Evolutionary conservation across 257 asterid species (phyloP).

Genomic region (Cordia subcordata): DNA sequence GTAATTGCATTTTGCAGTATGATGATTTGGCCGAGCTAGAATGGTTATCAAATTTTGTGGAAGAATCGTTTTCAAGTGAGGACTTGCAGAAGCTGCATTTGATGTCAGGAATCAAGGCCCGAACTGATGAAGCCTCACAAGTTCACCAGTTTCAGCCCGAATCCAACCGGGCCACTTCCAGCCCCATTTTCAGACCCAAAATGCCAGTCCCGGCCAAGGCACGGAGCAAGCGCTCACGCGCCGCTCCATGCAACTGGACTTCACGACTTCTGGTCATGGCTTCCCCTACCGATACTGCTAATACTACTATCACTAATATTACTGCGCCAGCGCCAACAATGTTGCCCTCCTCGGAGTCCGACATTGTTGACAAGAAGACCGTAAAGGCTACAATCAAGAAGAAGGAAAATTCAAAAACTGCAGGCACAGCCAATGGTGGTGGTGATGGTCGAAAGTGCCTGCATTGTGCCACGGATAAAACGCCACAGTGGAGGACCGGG

Average conservation of each 20-base stretch:
- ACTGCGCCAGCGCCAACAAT: constrained; percentile 3
- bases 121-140: constrained; percentile 25
- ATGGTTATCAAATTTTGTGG: constrained; percentile 81
- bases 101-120: constrained; percentile 54
- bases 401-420: constrained; percentile 32
- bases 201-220: constrained; percentile 79
- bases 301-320: not conserved
- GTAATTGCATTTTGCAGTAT: constrained; percentile 32
- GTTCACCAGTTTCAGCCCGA: constrained; percentile 49
- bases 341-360: constrained; percentile 56
- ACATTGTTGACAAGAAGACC: constrained; percentile 25
- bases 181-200: constrained; percentile 36
- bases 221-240: constrained; percentile 92
- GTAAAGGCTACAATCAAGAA: constrained; percentile 22
- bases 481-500: constrained; percentile 97
- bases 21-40: constrained; percentile 89
- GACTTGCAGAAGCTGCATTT: constrained; percentile 64
- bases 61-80: constrained; percentile 76
- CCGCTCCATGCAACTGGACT: constrained; percentile 78
- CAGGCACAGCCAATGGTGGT: constrained; percentile 26
- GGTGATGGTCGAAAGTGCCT: constrained; percentile 80
- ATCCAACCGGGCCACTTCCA: constrained; percentile 20
- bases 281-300: constrained; percentile 10
- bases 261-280: constrained; percentile 65
- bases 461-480: constrained; percentile 91